Conservation (phyloP, 352 stramenopile species). For the Globisporangium solare region DNA sequence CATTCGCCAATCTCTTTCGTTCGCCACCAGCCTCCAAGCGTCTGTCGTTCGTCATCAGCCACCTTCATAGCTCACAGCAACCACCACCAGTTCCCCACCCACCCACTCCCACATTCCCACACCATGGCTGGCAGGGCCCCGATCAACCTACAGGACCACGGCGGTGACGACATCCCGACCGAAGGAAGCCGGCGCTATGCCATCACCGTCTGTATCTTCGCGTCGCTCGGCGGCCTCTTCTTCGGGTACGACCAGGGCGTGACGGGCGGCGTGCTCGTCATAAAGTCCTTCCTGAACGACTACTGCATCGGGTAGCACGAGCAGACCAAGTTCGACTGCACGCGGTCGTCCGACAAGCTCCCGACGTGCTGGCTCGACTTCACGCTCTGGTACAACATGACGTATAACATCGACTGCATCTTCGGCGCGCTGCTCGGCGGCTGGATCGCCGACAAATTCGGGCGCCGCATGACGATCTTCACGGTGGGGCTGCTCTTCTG, state of each 20-base stretch:
- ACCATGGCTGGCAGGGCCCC: too few species aligned
- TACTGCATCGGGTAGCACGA: slow-evolving; percentile 25
- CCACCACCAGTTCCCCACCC: too few species aligned
- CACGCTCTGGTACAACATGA: slow-evolving; percentile 26
- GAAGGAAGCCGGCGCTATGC: slow-evolving; percentile 9
- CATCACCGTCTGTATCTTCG: slow-evolving; percentile 31
- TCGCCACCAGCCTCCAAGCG: too few species aligned
- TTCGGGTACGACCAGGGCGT: slow-evolving; percentile 22
- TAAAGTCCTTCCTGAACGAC: slow-evolving; percentile 26
- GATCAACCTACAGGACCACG: too few species aligned
- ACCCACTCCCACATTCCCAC: too few species aligned
- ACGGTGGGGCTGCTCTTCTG: too few species aligned
- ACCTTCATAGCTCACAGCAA: too few species aligned
- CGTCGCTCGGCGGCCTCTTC: slow-evolving; percentile 23
- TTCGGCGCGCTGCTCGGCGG: slow-evolving; percentile 21
- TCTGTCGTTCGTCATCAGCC: too few species aligned
- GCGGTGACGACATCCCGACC: too few species aligned
- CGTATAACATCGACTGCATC: slow-evolving; percentile 31
- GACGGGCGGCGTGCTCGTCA: slow-evolving; percentile 34
- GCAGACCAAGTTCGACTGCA: slow-evolving; percentile 19
- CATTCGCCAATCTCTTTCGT: too few species aligned
- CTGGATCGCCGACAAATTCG: too few species aligned
- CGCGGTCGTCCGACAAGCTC: slow-evolving; percentile 6
- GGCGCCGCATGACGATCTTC: too few species aligned
- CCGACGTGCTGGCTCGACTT: slow-evolving; percentile 29